Conservation (phyloP, 2,329 filamentous ascomycete species). For the Calonectria naviculata region DNA sequence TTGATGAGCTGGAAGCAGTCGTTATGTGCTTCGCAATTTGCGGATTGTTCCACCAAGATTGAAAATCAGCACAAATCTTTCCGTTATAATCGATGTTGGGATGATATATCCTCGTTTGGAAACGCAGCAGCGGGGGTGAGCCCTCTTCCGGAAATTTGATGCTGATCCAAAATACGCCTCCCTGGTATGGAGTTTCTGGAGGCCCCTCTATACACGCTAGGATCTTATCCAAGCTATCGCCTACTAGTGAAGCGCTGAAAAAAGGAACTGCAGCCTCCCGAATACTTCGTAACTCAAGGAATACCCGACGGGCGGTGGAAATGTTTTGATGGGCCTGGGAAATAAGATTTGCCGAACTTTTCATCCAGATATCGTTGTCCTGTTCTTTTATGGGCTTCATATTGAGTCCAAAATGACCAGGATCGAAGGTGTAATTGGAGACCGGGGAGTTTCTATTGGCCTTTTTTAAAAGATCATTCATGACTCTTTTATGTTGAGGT, state of each 20-base stretch:
- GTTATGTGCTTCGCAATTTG: background rate
- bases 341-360: background rate
- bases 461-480: background rate
- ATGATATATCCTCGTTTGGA: background rate
- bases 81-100: background rate
- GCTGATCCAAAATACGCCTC: background rate
- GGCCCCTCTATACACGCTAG: constrained; percentile 8
- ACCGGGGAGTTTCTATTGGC: too few relatives aligned
- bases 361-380: background rate
- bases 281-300: background rate
- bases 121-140: background rate
- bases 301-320: background rate
- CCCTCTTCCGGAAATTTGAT: background rate
- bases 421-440: background rate
- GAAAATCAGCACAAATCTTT: background rate
- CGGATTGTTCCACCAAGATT: background rate
- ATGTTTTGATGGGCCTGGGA: background rate
- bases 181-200: constrained; percentile 13
- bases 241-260: constrained; percentile 1
- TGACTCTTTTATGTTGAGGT: background rate
- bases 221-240: constrained; percentile 4
- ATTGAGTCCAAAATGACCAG: background rate
- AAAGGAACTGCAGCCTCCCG: background rate
- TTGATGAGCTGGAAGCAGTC: background rate
- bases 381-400: background rate